Base-by-base conservation (phyloP, 768 basidiomycete genomes). In the Xerocomus potaroensis region DNA sequence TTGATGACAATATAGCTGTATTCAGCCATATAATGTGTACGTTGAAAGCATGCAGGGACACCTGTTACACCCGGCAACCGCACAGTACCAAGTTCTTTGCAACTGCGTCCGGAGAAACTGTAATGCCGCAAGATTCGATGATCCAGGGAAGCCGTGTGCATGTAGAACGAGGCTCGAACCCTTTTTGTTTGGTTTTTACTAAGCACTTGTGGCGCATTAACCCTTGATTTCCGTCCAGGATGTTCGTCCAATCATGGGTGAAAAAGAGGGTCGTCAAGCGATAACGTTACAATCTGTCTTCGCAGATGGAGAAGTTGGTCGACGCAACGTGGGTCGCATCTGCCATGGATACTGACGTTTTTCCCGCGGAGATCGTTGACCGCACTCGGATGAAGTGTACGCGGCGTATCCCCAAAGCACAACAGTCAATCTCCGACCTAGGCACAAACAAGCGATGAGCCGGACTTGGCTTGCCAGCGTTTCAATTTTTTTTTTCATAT, bases 311-410 rank as follows among this genome's bases (percentile, higher is more conserved):
- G 48, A 48, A 50, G 55, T 27, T 30, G 48, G 39, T 51, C 51
- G 43, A 61, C 29, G 47, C 53, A 55, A 55, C 61, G 62, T 64
- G 60, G 49, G 48, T 24, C 16, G 32, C 34, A 36, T 50, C 58
- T 57, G 35, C 39, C 61, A 62, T 63, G 61, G 62, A 62, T 55
- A 63, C 61, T 27, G 52, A 33, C 41, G 30, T 56, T 53, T 61
- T 55, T 61, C 59, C 61, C 61, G 61, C 61, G 61, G 61, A 64
- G 56, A 59, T 59, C 59, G 48, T 43, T 55, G 36, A 18, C 47
- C 15, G 27, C 42, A 38, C 19, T 43, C 45, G 50, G 56, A 27
- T 42, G 48, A 47, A 50, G 41, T 59, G 19, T 34, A 26, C 33
- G 54, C 59, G 50, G 32, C 38, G 49, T 60, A 62, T 48, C 56